Conservation (phyloP, 768 basidiomycete species). For the Dioszegia hungarica region DNA sequence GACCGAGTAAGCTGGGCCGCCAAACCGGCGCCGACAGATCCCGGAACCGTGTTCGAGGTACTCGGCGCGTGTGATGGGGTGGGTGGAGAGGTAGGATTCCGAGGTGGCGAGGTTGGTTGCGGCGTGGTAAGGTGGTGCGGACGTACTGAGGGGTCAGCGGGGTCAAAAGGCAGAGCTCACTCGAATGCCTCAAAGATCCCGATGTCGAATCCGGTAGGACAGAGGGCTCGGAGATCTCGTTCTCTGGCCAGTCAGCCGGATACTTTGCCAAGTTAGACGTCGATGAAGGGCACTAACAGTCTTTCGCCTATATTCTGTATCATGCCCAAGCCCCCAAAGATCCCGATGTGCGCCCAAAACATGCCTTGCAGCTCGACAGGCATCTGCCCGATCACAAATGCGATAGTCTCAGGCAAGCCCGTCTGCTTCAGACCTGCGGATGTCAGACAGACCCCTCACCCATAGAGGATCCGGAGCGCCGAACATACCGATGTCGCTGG, state of each 20-base stretch:
- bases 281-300: slow-evolving; percentile 59
- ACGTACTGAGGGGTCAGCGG: slow-evolving; percentile 21
- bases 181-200: slow-evolving; percentile 65
- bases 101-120: slow-evolving; percentile 55
- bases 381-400: slow-evolving; percentile 67
- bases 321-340: slow-evolving; percentile 77
- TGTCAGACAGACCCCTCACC: neutral
- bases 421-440: slow-evolving; percentile 59
- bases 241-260: slow-evolving; percentile 53
- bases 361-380: slow-evolving; percentile 79
- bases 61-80: slow-evolving; percentile 69
- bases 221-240: slow-evolving; percentile 69
- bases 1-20: slow-evolving; percentile 33
- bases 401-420: slow-evolving; percentile 71
- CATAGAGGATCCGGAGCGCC: neutral
- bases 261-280: too few relatives aligned
- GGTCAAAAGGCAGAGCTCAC: slow-evolving; percentile 54
- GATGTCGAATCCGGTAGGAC: slow-evolving; percentile 76
- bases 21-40: slow-evolving; percentile 70
- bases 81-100: slow-evolving; percentile 55
- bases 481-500: slow-evolving; percentile 71
- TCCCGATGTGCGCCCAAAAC: slow-evolving; percentile 91
- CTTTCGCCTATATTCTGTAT: slow-evolving; percentile 69
- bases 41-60: slow-evolving; percentile 77
- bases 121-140: slow-evolving; percentile 35